These are phyloP conservation scores for Candida jianshihensis DNA, from an alignment of 805 yeast genomes.

Conservation along the genomic window DNA sequence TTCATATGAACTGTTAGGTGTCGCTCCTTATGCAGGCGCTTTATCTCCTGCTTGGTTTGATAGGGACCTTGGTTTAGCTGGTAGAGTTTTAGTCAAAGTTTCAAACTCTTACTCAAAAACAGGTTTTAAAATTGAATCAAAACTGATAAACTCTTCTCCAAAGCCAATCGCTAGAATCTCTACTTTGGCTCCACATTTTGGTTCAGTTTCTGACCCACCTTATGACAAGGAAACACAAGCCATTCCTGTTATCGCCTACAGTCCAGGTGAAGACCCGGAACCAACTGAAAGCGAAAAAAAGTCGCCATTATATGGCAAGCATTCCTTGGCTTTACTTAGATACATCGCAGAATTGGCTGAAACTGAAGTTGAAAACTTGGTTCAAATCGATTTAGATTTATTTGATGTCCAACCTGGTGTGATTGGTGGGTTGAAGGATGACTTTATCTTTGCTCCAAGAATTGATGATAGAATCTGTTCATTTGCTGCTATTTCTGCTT, in stretches of 20 bases:
- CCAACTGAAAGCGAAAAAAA: constrained; percentile 53
- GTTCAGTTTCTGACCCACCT: constrained; percentile 59
- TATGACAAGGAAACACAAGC: constrained; percentile 72
- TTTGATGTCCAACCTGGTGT: constrained; percentile 78
- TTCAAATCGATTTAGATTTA: constrained; percentile 69
- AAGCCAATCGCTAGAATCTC: constrained; percentile 77
- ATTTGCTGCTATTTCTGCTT: constrained; percentile 58
- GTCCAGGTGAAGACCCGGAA: constrained; percentile 29
- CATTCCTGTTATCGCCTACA: constrained; percentile 70
- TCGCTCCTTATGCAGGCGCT: constrained; percentile 80
- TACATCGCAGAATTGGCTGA: constrained; percentile 57
- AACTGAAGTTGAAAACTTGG: constrained; percentile 51
- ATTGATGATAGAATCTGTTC: constrained; percentile 82
- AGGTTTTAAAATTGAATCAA: constrained; percentile 30
- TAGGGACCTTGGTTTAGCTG: constrained; percentile 81
- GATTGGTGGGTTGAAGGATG: constrained; percentile 70
- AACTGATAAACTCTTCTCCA: constrained; percentile 51
- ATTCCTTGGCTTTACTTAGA: constrained; percentile 60
- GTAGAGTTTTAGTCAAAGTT: constrained; percentile 53
- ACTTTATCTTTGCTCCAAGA: constrained; percentile 76
- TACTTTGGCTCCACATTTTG: constrained; percentile 83
- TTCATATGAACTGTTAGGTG: constrained; percentile 74
- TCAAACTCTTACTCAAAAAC: constrained; percentile 21
- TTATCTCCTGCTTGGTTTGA: constrained; percentile 67
- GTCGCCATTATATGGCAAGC: constrained; percentile 64